These are phyloP conservation scores for Tricholoma bakamatsutake DNA, from an alignment of 768 basidiomycete genomes.

Conservation along the genomic window DNA sequence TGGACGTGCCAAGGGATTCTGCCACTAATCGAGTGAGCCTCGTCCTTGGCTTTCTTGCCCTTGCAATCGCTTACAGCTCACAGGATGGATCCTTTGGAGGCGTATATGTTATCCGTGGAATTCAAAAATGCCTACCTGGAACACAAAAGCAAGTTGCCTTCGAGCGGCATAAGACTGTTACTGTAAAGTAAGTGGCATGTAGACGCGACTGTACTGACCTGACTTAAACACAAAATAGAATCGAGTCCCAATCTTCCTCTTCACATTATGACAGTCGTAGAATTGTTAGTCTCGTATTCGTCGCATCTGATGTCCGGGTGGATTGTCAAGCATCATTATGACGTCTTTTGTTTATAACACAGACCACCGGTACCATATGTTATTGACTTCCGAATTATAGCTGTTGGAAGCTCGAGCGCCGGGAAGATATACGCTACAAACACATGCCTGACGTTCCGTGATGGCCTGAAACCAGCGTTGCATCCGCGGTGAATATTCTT, in stretches of 20 bases:
- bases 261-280: constrained; percentile 36
- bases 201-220: not conserved
- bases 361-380: not conserved
- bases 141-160: constrained; percentile 28
- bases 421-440: not conserved
- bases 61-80: constrained; percentile 1
- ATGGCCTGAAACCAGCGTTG: not conserved
- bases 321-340: constrained; percentile 21
- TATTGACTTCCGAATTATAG: not conserved
- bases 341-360: not conserved
- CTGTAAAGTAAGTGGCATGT: constrained; percentile 36
- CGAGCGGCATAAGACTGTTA: constrained; percentile 46
- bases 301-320: constrained; percentile 39
- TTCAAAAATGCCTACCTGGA: constrained; percentile 32
- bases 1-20: constrained; percentile 38
- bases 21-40: constrained; percentile 36
- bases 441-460: not conserved
- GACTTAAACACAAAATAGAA: constrained; percentile 20
- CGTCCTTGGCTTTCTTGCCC: not conserved
- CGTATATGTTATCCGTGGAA: constrained; percentile 45
- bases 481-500: not conserved
- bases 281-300: constrained; percentile 43
- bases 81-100: constrained; percentile 47
- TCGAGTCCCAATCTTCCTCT: constrained; percentile 35
- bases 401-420: not conserved